phyloP scores from a whole-genome alignment of 495 filamentous ascomycete species.

The Aspergillus carlsbadensis region DNA sequence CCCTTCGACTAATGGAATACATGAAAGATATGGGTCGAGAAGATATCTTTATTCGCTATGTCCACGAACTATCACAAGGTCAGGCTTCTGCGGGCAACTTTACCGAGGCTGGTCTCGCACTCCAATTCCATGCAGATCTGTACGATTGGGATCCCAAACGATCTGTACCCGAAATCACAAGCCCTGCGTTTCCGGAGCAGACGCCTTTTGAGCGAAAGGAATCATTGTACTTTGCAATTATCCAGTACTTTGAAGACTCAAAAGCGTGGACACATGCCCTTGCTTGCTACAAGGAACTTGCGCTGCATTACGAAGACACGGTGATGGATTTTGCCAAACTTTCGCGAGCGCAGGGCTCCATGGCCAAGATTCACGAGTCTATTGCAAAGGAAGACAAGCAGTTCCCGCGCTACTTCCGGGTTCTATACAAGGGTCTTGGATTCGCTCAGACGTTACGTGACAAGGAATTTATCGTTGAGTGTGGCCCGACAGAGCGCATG shows the following conservation, averaged over 20 bases:
- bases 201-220: constrained; percentile 92
- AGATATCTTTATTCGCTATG: constrained; percentile 95
- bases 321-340: constrained; percentile 91
- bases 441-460: constrained; percentile 80
- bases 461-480: constrained; percentile 93
- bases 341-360: constrained; percentile 81
- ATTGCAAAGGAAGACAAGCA: constrained; percentile 76
- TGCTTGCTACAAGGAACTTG: constrained; percentile 87
- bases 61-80: constrained; percentile 83
- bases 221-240: constrained; percentile 87
- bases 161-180: constrained; percentile 63
- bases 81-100: constrained; percentile 75
- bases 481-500: constrained; percentile 69
- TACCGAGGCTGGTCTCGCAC: constrained; percentile 87
- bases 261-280: constrained; percentile 89
- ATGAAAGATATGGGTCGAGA: constrained; percentile 96
- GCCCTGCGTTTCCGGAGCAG: constrained; percentile 79
- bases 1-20: constrained; percentile 92
- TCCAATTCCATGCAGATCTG: constrained; percentile 87
- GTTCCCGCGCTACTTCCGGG: constrained; percentile 86
- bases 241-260: constrained; percentile 90
- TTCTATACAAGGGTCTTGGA: constrained; percentile 86
- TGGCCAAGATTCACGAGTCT: constrained; percentile 89
- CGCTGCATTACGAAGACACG: constrained; percentile 81
- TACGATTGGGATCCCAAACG: constrained; percentile 85